A percentile compares a stretch with the other conserved stretches of the same genome.
Evolutionary conservation across 192 early-diverging fungal genomes (phyloP).

Genomic region (Ambispora gerdemannii): DNA sequence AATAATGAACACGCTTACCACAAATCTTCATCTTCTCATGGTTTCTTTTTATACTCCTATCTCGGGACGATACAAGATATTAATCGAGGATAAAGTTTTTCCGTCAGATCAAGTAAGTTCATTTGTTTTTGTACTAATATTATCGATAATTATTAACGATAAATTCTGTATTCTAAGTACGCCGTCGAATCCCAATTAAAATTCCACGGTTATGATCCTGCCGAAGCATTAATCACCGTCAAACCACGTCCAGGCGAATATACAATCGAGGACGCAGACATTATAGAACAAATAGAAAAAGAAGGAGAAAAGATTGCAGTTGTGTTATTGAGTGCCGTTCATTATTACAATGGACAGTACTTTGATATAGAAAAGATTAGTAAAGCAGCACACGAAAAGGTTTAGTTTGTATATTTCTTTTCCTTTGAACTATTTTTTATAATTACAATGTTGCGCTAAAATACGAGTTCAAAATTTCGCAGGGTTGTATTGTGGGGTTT

Average conservation of each 20-base stretch:
- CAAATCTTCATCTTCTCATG: slow-evolving; percentile 87
- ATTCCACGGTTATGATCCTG: slow-evolving; percentile 74
- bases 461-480: too few species aligned
- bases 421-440: too few species aligned
- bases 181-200: slow-evolving; percentile 86
- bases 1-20: slow-evolving; percentile 90
- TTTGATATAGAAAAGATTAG: slow-evolving; percentile 89
- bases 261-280: slow-evolving; percentile 74
- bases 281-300: slow-evolving; percentile 68
- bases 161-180: slow-evolving; percentile 51
- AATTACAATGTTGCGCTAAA: too few species aligned
- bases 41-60: slow-evolving; percentile 93
- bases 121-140: slow-evolving; percentile 13
- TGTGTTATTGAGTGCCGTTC: slow-evolving; percentile 85
- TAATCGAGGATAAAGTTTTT: slow-evolving; percentile 91
- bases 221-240: slow-evolving; percentile 67
- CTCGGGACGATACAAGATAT: slow-evolving; percentile 65
- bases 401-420: slow-evolving; percentile 32
- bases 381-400: slow-evolving; percentile 70
- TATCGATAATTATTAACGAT: slow-evolving; percentile 10
- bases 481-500: slow-evolving; percentile 89
- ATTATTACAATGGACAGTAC: slow-evolving; percentile 91
- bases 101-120: slow-evolving; percentile 80
- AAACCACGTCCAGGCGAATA: slow-evolving; percentile 70
- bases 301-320: slow-evolving; percentile 79